A percentile compares a stretch with the other conserved stretches of the same genome.
Evolutionary conservation across 1,284 basidiomycete species (phyloP).

Genomic region (Cerrena zonata): DNA sequence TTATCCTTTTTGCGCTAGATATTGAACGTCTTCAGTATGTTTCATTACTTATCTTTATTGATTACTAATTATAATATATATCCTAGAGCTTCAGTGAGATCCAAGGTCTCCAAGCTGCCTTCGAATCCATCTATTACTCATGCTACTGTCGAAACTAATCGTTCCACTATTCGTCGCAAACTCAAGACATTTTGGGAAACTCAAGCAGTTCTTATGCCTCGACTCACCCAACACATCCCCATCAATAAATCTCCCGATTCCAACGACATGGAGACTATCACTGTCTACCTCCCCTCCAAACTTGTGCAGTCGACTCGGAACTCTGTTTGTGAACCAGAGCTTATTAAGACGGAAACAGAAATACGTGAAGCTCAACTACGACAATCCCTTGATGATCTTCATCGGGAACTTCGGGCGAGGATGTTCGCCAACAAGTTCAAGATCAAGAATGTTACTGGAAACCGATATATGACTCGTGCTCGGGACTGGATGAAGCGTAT

Average conservation of each 20-base stretch:
- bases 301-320: conserved; percentile 1
- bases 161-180: too few species aligned
- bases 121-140: too few species aligned
- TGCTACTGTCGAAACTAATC: too few species aligned
- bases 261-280: background rate
- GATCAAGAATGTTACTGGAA: conserved; percentile 8
- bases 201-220: background rate
- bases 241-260: background rate
- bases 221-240: background rate
- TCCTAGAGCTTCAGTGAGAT: too few species aligned
- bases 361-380: conserved; percentile 3
- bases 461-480: background rate
- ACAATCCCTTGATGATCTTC: conserved; percentile 5
- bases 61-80: too few species aligned
- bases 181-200: too few species aligned
- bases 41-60: too few species aligned
- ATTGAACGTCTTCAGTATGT: too few species aligned
- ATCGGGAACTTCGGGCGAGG: conserved; percentile 4
- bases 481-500: conserved; percentile 2
- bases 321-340: background rate
- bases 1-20: too few species aligned
- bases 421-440: conserved; percentile 8
- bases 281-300: conserved; percentile 6
- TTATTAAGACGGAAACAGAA: conserved; percentile 2
- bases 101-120: too few species aligned